Base-by-base conservation (phyloP, 169 alveolate genomes). In the Cryptosporidium andersoni region DNA sequence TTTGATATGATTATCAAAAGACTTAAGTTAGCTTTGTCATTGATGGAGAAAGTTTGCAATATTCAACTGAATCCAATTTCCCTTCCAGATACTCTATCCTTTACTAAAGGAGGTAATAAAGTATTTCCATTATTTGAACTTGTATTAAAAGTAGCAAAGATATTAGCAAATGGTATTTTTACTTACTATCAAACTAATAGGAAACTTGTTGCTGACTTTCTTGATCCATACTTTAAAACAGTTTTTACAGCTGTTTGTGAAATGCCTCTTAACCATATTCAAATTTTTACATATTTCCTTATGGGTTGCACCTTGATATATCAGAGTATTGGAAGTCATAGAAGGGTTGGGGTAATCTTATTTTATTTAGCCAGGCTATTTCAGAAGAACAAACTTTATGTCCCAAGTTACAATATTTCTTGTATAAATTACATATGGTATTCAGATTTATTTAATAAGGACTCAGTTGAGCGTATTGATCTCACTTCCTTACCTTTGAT, bases 381-480 rank as follows among this genome's bases (percentile, higher is more conserved):
- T 42, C 25, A n/a, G 2, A 16, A 74, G 37, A 49, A 74, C 42
- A 74, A 58, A 58, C 34, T 58, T n/a, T 74, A 48, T 60, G 16
- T 36, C n/a, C 16, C 42, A 14, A 60, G 85, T 37, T 74, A 56
- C 14, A 36, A 74, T 43, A 62, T 58, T 55, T 74, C 85, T 6
- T 56, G 85, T 55, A 34, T 55, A 11, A 58, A 66, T 5, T 74
- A 74, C 43, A 60, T 43, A 4, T 74, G 85, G 85, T 74, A 74
- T 39, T 14, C 62, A 37, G 47, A 60, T 25, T 58, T 74, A 4
- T 74, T 43, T 45, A 16, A 42, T 58, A 47, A 43, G 14, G 47
- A 6, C 11, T 1, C 42, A 45, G 16, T 25, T 4, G 45, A 56
- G 11, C 56, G 11, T 2, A 0, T 48, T 37, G 16, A 74, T 40